A percentile compares a stretch with the other conserved stretches of the same genome.
These are phyloP conservation scores for Andrographis paniculata DNA, from an alignment of 305 asterid species.

Conservation along the genomic window DNA sequence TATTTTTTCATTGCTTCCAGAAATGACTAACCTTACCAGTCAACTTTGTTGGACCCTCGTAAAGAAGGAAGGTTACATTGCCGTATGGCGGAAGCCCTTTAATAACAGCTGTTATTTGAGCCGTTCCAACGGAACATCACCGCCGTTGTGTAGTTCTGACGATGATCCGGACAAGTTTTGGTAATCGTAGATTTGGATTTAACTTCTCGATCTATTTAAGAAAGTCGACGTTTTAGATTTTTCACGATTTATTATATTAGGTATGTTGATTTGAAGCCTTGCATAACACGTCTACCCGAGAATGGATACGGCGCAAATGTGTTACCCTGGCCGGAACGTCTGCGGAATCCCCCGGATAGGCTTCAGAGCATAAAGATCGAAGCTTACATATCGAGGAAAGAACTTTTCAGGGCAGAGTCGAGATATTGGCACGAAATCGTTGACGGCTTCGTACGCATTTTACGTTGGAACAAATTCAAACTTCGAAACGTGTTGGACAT, in stretches of 20 bases:
- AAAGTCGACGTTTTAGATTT: too few species aligned
- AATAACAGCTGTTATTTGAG: slow-evolving; percentile 75
- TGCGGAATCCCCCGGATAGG: slow-evolving; percentile 78
- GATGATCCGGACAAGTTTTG: slow-evolving; percentile 84
- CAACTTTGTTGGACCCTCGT: slow-evolving; percentile 86
- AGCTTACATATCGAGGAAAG: slow-evolving; percentile 62
- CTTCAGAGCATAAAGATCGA: slow-evolving; percentile 69
- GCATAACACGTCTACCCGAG: slow-evolving; percentile 67
- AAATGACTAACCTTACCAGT: slow-evolving; percentile 69
- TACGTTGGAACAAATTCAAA: slow-evolving; percentile 50
- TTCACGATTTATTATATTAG: too few species aligned
- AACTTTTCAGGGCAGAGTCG: slow-evolving; percentile 65
- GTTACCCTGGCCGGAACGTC: slow-evolving; percentile 72
- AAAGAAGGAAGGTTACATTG: slow-evolving; percentile 84
- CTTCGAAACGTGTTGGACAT: slow-evolving; percentile 80
- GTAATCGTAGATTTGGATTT: slow-evolving; percentile 27
- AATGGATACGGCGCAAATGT: slow-evolving; percentile 65
- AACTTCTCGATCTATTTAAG: too few species aligned
- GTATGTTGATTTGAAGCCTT: slow-evolving; percentile 75
- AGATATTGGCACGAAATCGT: slow-evolving; percentile 70
- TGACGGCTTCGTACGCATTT: slow-evolving; percentile 44
- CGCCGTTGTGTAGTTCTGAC: slow-evolving; percentile 69
- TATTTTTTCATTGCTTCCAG: slow-evolving; percentile 31
- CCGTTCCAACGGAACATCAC: slow-evolving; percentile 61
- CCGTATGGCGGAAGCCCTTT: slow-evolving; percentile 87